A percentile compares a stretch with the other conserved stretches of the same genome.
Conservation (phyloP, 441 rosid species). For the Capsella rubella region DNA sequence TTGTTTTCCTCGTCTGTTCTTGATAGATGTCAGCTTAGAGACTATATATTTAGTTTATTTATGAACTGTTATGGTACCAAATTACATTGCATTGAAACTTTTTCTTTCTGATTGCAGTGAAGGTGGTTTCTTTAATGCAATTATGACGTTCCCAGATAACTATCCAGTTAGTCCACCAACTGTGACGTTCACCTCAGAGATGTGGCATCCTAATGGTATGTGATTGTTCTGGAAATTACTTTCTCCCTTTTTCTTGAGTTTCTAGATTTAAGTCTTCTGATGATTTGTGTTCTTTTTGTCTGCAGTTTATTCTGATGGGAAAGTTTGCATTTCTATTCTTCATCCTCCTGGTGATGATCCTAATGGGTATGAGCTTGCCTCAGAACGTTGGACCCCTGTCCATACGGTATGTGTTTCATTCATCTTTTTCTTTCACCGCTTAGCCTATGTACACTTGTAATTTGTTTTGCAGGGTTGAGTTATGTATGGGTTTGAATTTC, state of each 20-base stretch:
- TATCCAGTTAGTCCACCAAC: conserved; percentile 92
- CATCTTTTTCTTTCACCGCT: neutral
- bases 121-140: conserved; percentile 92
- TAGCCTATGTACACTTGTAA: neutral
- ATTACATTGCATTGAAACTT: neutral
- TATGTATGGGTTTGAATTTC: neutral
- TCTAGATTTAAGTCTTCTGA: neutral
- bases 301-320: conserved; percentile 88
- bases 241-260: neutral
- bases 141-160: conserved; percentile 83
- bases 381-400: conserved; percentile 91
- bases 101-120: conserved; percentile 60
- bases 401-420: conserved; percentile 43
- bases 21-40: neutral
- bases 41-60: neutral
- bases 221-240: neutral
- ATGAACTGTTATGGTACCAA: conserved; percentile 2
- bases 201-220: conserved; percentile 98
- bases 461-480: conserved; percentile 2
- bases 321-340: conserved; percentile 96
- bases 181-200: conserved; percentile 81
- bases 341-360: conserved; percentile 99
- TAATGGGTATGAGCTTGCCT: conserved; percentile 93
- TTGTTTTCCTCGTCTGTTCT: neutral
- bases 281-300: conserved; percentile 8